Percentiles rank a stretch among this genome's conserved stretches.
These are phyloP conservation scores for Biscogniauxia marginata DNA, from an alignment of 2,329 filamentous ascomycete genomes.

Conservation along the genomic window DNA sequence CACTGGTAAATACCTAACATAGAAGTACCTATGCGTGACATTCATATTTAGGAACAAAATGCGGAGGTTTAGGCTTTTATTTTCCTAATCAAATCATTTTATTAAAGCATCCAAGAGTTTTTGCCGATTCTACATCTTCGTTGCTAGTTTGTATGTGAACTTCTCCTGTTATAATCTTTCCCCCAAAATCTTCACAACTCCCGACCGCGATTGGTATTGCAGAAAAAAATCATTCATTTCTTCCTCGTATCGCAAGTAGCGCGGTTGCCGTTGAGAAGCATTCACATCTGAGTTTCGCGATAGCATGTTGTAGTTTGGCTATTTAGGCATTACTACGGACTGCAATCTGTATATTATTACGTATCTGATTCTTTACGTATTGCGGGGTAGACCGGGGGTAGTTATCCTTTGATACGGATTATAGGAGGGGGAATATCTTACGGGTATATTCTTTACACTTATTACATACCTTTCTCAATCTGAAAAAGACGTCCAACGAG, in stretches of 20 bases:
- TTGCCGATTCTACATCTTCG: no score
- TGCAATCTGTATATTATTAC: neutral
- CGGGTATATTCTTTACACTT: neutral
- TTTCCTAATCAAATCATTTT: no score
- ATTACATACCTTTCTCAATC: neutral
- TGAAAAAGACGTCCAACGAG: neutral
- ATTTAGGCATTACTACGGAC: neutral
- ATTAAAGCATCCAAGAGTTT: no score
- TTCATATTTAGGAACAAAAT: no score
- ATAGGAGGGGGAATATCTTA: no score
- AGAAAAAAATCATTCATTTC: neutral
- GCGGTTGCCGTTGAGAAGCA: neutral
- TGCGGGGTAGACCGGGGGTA: neutral
- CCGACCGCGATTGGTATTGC: neutral
- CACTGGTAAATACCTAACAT: no score
- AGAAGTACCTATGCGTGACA: no score
- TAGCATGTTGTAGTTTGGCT: neutral
- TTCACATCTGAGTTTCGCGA: neutral
- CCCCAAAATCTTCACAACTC: neutral
- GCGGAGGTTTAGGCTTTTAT: no score
- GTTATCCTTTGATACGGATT: neutral
- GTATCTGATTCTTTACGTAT: neutral
- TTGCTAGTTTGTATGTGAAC: no score
- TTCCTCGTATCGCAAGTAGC: neutral
- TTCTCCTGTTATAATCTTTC: no score